A percentile compares a stretch with the other conserved stretches of the same genome.
Evolutionary conservation across 495 filamentous ascomycete genomes (phyloP).

Genomic region (Talaromyces wortmannii): DNA sequence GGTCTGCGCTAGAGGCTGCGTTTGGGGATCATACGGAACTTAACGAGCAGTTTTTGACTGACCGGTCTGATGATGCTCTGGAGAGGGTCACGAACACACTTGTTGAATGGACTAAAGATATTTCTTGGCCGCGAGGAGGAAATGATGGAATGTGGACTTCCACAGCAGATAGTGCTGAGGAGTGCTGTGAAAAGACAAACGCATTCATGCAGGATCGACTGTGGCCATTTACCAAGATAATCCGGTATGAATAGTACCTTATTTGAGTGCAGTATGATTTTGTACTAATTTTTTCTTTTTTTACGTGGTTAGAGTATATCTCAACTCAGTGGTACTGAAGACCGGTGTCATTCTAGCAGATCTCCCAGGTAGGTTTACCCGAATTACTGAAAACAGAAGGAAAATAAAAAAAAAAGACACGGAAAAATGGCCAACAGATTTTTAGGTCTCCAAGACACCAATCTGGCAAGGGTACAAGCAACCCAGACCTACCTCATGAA

Average conservation of each 20-base stretch:
- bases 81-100: constrained; percentile 4
- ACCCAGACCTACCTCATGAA: constrained; percentile 19
- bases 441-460: constrained; percentile 15
- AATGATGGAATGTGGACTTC: constrained; percentile 14
- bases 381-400: background rate
- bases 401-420: background rate
- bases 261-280: background rate
- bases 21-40: constrained; percentile 11
- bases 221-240: constrained; percentile 25
- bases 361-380: constrained; percentile 8
- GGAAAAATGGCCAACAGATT: background rate
- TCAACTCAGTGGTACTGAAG: constrained; percentile 18
- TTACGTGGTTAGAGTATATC: constrained; percentile 17
- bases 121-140: constrained; percentile 14
- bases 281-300: background rate
- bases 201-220: constrained; percentile 17
- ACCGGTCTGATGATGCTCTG: constrained; percentile 11
- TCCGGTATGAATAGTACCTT: constrained; percentile 10
- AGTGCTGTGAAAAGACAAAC: constrained; percentile 18
- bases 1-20: constrained; percentile 14
- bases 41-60: constrained; percentile 7
- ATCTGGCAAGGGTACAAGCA: constrained; percentile 18
- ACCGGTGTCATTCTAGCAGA: constrained; percentile 17
- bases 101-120: constrained; percentile 8
- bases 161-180: constrained; percentile 15